Percentiles rank a stretch among this genome's conserved stretches.
Evolutionary conservation across 2,329 filamentous ascomycete genomes (phyloP).

Genomic region (Dactylonectria estremocensis): DNA sequence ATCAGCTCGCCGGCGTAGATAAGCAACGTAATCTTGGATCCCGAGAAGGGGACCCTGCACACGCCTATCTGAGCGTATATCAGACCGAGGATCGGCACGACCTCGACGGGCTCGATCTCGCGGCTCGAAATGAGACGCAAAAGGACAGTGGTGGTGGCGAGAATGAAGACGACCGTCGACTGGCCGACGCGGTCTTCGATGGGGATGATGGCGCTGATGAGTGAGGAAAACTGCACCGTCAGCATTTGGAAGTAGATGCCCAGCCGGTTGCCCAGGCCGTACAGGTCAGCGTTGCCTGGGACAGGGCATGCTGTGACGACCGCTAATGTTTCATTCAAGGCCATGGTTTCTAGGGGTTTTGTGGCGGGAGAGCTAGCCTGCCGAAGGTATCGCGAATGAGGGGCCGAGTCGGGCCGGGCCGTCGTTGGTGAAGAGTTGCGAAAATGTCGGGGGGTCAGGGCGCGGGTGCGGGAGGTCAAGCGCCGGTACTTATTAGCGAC

Average conservation of each 20-base stretch:
- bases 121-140: neutral
- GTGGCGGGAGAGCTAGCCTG: neutral
- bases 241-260: slow-evolving; percentile 26
- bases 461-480: too few relatives aligned
- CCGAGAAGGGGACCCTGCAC: slow-evolving; percentile 16
- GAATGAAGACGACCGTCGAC: slow-evolving; percentile 17
- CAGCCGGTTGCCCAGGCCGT: slow-evolving; percentile 20
- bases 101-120: slow-evolving; percentile 8
- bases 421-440: neutral
- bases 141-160: slow-evolving; percentile 1
- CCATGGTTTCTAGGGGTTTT: neutral
- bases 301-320: neutral
- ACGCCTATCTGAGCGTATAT: slow-evolving; percentile 23
- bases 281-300: slow-evolving; percentile 13
- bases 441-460: neutral
- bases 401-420: neutral
- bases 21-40: slow-evolving; percentile 16
- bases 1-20: slow-evolving; percentile 17
- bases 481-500: too few relatives aligned
- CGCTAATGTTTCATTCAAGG: neutral
- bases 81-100: slow-evolving; percentile 18
- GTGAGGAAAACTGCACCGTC: slow-evolving; percentile 20
- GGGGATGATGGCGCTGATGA: slow-evolving; percentile 9
- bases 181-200: slow-evolving; percentile 18
- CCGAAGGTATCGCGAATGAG: neutral